phyloP scores from a whole-genome alignment of 2,329 filamentous ascomycete genomes.

The Thelonectria discophora region DNA sequence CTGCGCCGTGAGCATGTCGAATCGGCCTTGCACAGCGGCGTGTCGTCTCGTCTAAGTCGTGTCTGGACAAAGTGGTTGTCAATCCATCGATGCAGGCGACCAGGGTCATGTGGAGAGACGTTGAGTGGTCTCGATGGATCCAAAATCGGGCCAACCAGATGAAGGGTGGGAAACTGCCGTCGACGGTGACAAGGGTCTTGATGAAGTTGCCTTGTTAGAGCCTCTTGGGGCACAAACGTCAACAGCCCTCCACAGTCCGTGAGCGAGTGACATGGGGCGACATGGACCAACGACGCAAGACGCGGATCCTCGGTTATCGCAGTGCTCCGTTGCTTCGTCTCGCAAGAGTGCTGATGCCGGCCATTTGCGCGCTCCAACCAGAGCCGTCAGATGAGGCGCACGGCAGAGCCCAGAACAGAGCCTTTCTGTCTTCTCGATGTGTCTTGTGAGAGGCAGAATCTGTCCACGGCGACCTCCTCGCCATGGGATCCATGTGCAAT shows the following conservation, averaged over 20 bases:
- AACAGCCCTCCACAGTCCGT: conserved; percentile 16
- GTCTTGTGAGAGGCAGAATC: background rate
- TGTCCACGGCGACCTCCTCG: conserved; percentile 1
- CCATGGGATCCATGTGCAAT: conserved; percentile 34
- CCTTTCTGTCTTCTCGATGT: background rate
- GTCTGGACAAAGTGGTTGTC: conserved; percentile 7
- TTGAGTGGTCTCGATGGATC: conserved; percentile 13
- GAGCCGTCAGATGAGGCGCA: background rate
- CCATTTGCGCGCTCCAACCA: background rate
- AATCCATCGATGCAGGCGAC: conserved; percentile 20
- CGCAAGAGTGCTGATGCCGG: background rate
- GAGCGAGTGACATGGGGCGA: background rate
- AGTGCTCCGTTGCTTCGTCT: conserved; percentile 3
- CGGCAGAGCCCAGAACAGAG: background rate
- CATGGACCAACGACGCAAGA: conserved; percentile 12
- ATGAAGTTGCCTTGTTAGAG: conserved; percentile 10
- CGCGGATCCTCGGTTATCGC: conserved; percentile 38
- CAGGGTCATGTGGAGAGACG: conserved; percentile 15
- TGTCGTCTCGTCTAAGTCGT: conserved; percentile 4
- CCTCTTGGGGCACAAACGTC: conserved; percentile 26
- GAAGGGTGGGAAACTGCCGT: conserved; percentile 37
- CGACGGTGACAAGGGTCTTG: conserved; percentile 37
- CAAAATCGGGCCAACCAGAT: conserved; percentile 32
- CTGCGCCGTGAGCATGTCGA: background rate
- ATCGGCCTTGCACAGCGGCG: background rate